These are phyloP conservation scores for Amesomyces nigricolor DNA, from an alignment of 2,329 filamentous ascomycete genomes.

Conservation along the genomic window DNA sequence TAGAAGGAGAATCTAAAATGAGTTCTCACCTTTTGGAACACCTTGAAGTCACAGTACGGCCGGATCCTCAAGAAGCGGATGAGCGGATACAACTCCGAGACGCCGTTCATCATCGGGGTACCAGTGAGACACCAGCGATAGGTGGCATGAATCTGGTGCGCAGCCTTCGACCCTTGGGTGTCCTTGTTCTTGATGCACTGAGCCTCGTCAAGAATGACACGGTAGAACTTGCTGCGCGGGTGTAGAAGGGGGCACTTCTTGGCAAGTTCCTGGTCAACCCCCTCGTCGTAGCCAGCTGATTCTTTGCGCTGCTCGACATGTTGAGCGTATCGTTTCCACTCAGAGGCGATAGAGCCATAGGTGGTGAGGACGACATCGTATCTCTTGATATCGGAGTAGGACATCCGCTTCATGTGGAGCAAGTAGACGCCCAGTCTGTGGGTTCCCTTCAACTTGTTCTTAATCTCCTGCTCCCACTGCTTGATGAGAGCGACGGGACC, in stretches of 20 bases:
- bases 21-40: slow-evolving; percentile 51
- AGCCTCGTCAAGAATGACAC: slow-evolving; percentile 72
- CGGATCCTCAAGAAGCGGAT: slow-evolving; percentile 71
- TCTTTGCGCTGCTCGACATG: slow-evolving; percentile 46
- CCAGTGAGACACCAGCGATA: slow-evolving; percentile 73
- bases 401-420: slow-evolving; percentile 58
- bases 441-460: slow-evolving; percentile 56
- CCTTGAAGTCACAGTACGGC: slow-evolving; percentile 62
- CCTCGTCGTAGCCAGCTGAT: slow-evolving; percentile 26
- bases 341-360: slow-evolving; percentile 64
- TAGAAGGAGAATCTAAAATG: background rate
- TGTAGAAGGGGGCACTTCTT: slow-evolving; percentile 55
- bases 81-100: slow-evolving; percentile 71
- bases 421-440: slow-evolving; percentile 61
- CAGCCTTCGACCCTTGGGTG: slow-evolving; percentile 57
- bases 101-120: slow-evolving; percentile 84
- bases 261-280: slow-evolving; percentile 32
- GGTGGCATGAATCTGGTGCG: slow-evolving; percentile 50
- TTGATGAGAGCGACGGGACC: slow-evolving; percentile 73
- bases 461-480: slow-evolving; percentile 81
- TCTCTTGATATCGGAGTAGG: slow-evolving; percentile 55
- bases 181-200: slow-evolving; percentile 74
- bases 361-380: slow-evolving; percentile 76
- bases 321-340: slow-evolving; percentile 57
- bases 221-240: slow-evolving; percentile 54